phyloP scores from a whole-genome alignment of 352 stramenopile genomes.

The Globisporangium barbulae region DNA sequence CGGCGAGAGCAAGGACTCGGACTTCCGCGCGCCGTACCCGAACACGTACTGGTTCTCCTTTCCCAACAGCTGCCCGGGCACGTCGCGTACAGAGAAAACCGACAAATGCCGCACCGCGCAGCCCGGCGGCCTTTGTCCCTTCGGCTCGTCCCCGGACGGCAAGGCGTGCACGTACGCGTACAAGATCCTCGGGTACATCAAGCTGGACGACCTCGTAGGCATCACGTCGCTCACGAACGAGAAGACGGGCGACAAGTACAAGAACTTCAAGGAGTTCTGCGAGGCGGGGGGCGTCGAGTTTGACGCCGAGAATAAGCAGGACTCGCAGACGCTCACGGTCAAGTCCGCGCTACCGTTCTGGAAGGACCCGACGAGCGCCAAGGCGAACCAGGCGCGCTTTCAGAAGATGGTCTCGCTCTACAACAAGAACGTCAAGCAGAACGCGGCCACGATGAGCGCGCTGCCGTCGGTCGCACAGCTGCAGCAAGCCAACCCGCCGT shows the following conservation, averaged over 20 bases:
- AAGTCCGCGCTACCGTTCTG: constrained; percentile 54
- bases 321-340: constrained; percentile 32
- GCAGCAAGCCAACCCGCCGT: constrained; percentile 49
- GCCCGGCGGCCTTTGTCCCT: constrained; percentile 35
- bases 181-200: constrained; percentile 53
- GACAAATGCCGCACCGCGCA: constrained; percentile 34
- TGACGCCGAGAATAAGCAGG: constrained; percentile 33
- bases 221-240: constrained; percentile 52
- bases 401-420: constrained; percentile 51
- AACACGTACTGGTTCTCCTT: constrained; percentile 74
- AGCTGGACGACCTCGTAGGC: constrained; percentile 55
- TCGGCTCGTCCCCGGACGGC: constrained; percentile 39
- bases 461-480: constrained; percentile 45
- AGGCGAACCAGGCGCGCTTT: constrained; percentile 37
- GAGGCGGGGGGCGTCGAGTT: constrained; percentile 42
- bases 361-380: constrained; percentile 43
- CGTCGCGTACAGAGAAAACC: constrained; percentile 46
- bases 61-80: constrained; percentile 50
- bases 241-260: constrained; percentile 22
- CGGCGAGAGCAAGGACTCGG: constrained; percentile 40
- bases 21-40: constrained; percentile 48
- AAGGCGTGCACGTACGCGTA: constrained; percentile 54
- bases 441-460: constrained; percentile 32
- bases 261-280: constrained; percentile 50
- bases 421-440: constrained; percentile 37